Evolutionary conservation across 805 yeast species (phyloP).

Genomic region (Candida morakotiae): DNA sequence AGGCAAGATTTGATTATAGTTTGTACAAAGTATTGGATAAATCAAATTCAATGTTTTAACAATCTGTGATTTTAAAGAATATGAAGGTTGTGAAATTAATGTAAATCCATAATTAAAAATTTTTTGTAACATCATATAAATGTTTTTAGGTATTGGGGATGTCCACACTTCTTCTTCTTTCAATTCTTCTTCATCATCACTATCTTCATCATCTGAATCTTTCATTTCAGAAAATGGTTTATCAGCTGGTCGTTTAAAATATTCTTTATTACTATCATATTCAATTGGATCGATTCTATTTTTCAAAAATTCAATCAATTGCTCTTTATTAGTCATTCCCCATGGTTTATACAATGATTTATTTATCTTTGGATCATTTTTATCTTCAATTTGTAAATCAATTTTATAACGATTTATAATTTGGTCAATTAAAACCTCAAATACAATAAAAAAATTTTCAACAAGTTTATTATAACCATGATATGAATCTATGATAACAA

Average conservation of each 20-base stretch:
- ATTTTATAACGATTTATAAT: constrained; percentile 11
- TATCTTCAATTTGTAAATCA: neutral
- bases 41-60: constrained; percentile 39
- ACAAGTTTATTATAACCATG: constrained; percentile 76
- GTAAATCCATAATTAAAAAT: constrained; percentile 69
- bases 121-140: constrained; percentile 56
- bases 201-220: constrained; percentile 26
- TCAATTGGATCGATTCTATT: constrained; percentile 21
- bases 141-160: constrained; percentile 58
- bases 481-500: constrained; percentile 73
- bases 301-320: constrained; percentile 41
- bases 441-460: constrained; percentile 69
- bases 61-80: constrained; percentile 51
- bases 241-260: constrained; percentile 35
- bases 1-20: constrained; percentile 29
- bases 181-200: constrained; percentile 12
- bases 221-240: constrained; percentile 25
- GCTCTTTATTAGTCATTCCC: constrained; percentile 49
- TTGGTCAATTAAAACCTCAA: constrained; percentile 55
- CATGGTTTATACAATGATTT: constrained; percentile 45
- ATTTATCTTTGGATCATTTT: constrained; percentile 8
- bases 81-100: constrained; percentile 62
- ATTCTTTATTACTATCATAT: constrained; percentile 35
- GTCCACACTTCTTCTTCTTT: constrained; percentile 44
- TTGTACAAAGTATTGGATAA: constrained; percentile 29